Evolutionary conservation across 306 rosid species (phyloP).

Genomic region (Acacia crassicarpa): DNA sequence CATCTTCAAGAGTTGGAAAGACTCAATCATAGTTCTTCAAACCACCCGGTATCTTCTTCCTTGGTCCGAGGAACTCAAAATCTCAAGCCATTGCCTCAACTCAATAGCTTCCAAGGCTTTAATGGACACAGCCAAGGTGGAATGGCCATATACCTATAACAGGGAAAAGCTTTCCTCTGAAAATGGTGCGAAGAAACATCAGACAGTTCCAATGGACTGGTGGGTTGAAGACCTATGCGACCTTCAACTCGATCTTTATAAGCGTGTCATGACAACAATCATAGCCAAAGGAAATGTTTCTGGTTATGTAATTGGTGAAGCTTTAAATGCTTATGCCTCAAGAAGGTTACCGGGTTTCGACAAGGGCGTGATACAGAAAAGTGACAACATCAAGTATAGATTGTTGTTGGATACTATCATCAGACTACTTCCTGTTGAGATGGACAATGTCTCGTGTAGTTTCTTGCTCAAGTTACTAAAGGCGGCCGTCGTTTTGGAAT

Average conservation of each 20-base stretch:
- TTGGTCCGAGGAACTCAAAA: neutral
- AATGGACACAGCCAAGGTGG: neutral
- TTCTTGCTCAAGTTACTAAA: neutral
- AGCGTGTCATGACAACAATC: neutral
- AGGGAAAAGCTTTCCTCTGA: neutral
- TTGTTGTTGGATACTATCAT: neutral
- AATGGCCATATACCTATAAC: slow-evolving; percentile 3
- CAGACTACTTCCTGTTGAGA: neutral
- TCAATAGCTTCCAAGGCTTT: neutral
- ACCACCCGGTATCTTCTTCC: slow-evolving; percentile 1
- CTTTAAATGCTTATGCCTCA: neutral
- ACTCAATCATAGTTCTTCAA: neutral
- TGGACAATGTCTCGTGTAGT: slow-evolving; percentile 2
- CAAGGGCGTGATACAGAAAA: neutral
- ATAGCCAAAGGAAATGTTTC: neutral
- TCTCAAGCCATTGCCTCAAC: neutral
- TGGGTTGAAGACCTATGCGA: neutral
- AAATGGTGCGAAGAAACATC: neutral
- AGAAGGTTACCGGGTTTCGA: neutral
- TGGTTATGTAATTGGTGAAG: neutral
- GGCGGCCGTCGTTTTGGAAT: neutral
- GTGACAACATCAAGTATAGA: neutral
- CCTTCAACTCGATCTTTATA: neutral
- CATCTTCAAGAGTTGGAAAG: slow-evolving; percentile 4
- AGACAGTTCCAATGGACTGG: slow-evolving; percentile 3